Evolutionary conservation across 2,329 filamentous ascomycete genomes (phyloP).

Genomic region (Orbilia blumenaviensis): DNA sequence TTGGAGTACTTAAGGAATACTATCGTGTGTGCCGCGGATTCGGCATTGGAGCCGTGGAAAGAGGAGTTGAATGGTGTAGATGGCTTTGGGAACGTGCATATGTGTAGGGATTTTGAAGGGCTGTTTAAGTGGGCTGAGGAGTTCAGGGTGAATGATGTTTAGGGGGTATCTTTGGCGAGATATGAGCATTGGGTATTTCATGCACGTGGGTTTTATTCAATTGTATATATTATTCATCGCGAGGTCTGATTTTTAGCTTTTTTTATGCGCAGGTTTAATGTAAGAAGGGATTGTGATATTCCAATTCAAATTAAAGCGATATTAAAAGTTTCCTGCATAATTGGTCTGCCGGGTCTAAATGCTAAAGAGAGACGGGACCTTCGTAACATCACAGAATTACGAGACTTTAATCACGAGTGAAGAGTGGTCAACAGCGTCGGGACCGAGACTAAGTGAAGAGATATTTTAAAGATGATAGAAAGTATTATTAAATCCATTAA

Average conservation of each 20-base stretch:
- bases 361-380: not conserved
- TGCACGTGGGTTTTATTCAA: not conserved
- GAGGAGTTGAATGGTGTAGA: constrained; percentile 55
- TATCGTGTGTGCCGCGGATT: constrained; percentile 61
- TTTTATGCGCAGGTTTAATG: not conserved
- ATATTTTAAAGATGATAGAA: not conserved
- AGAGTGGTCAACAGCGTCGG: too few relatives aligned
- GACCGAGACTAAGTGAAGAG: too few relatives aligned
- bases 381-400: not conserved
- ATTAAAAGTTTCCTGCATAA: too few relatives aligned
- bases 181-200: not conserved
- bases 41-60: constrained; percentile 61
- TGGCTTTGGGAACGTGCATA: constrained; percentile 38
- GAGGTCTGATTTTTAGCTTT: too few relatives aligned
- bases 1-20: constrained; percentile 62
- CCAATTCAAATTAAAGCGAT: not conserved
- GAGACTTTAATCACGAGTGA: too few relatives aligned
- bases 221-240: not conserved
- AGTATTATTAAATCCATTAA: not conserved
- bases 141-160: constrained; percentile 29
- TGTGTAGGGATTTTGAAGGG: constrained; percentile 43
- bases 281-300: not conserved
- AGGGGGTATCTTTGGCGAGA: not conserved
- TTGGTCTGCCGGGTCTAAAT: not conserved
- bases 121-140: constrained; percentile 47